Conservation (phyloP, 192 early-diverging fungal genomes). For the Linnemannia exigua region DNA sequence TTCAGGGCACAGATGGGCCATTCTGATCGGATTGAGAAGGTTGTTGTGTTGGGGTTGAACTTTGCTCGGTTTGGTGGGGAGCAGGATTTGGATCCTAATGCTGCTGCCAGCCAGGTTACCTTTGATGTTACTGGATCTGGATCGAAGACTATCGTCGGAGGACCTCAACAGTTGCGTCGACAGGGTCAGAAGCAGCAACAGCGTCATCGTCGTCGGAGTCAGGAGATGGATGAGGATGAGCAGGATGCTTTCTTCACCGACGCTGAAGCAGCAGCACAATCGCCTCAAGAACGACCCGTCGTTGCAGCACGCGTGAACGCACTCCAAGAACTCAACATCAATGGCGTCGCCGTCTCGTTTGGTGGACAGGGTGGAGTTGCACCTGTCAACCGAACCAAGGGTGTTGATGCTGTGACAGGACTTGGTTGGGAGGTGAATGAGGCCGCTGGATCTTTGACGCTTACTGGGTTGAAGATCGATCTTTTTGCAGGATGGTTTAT, state of each 20-base stretch:
- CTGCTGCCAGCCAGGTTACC: neutral
- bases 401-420: conserved; percentile 27
- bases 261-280: neutral
- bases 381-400: neutral
- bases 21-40: conserved; percentile 26
- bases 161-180: neutral
- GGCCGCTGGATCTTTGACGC: conserved; percentile 26
- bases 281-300: neutral
- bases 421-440: conserved; percentile 27
- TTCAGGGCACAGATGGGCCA: conserved; percentile 13
- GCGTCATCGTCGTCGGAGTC: neutral
- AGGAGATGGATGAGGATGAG: neutral
- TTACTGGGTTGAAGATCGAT: conserved; percentile 36
- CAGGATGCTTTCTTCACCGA: neutral
- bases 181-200: neutral
- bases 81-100: neutral
- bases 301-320: neutral
- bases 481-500: conserved; percentile 37
- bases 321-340: conserved; percentile 27
- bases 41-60: conserved; percentile 44
- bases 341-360: conserved; percentile 26
- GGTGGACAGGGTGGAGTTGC: neutral
- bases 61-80: conserved; percentile 20
- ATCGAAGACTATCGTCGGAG: neutral
- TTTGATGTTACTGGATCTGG: neutral